These are phyloP conservation scores for Vanrija sp. DNA, from an alignment of 1,284 basidiomycete genomes.

Conservation along the genomic window DNA sequence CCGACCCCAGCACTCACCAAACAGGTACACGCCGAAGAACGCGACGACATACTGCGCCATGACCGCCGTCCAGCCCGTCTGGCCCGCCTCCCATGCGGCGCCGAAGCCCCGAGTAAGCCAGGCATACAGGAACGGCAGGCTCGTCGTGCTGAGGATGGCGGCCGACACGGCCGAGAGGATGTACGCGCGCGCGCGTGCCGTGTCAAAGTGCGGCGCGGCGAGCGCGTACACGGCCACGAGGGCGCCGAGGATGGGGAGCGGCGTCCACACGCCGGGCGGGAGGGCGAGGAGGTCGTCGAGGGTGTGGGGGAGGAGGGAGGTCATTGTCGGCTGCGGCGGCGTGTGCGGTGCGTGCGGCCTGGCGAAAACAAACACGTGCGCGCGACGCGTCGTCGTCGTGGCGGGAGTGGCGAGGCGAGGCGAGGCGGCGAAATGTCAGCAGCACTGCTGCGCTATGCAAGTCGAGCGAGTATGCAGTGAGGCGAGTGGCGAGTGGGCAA, in stretches of 20 bases:
- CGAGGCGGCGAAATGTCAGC: not conserved
- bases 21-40: constrained; percentile 44
- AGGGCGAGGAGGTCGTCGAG: constrained; percentile 24
- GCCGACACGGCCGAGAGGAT: constrained; percentile 55
- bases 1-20: constrained; percentile 25
- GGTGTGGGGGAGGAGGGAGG: not conserved
- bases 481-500: too few species aligned
- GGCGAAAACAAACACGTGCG: not conserved
- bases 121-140: constrained; percentile 54
- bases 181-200: constrained; percentile 55
- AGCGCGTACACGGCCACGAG: constrained; percentile 41
- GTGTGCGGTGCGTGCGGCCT: not conserved
- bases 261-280: constrained; percentile 27
- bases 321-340: not conserved
- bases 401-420: not conserved
- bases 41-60: constrained; percentile 28
- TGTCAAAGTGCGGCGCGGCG: constrained; percentile 45
- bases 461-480: too few species aligned
- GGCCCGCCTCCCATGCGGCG: constrained; percentile 15
- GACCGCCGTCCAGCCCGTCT: constrained; percentile 26
- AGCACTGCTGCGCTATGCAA: too few species aligned
- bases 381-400: not conserved
- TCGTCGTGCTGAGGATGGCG: constrained; percentile 51
- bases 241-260: constrained; percentile 14
- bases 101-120: constrained; percentile 43